Evolutionary conservation across 192 early-diverging fungal species (phyloP), one percentile per base, ranked within the genome.

Genomic region (Entomortierella chlamydospora): DNA sequence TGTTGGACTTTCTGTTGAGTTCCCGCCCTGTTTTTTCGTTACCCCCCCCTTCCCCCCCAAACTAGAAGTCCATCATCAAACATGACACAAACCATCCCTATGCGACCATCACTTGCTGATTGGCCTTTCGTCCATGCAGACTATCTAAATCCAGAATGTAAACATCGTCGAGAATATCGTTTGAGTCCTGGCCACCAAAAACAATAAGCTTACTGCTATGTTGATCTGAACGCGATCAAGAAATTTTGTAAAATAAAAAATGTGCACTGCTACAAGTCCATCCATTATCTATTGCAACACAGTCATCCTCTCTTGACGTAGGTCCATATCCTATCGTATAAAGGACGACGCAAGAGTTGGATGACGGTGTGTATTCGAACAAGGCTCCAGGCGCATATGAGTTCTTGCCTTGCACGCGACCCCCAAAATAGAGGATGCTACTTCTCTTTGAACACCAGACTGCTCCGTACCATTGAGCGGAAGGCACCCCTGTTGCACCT

Each of bases 371-470:
- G 22, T 68, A 77, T 51, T 77, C 73, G 25, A 53, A 68, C 5
- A 77, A 47, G 3, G 33, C 63, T n/a, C 45, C 25, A 41, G 56
- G 43, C 2, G 43, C 58, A 67, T 43, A 67, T 0, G 51, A 15
- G 1, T 29, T 1, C 4, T 26, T 30, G 4, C 25, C 10, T 13
- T 26, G 30, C 15, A 50, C 20, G 1, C 60, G 50, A 13, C 73
- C 73, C 17, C 73, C 64, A 43, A 77, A 64, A 34, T 77, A 77
- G 1, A 77, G n/a, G 49, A 77, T 63, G 28, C 65, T 77, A 7
- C 12, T 31, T 47, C 65, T 60, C 41, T 25, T 53, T 9, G 29
- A 15, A 30, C 52, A 60, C 65, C 73, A 77, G 6, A 52, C 60
- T 4, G 73, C 52, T 0, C 23, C 20, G 28, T 77, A 77, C 59